These are phyloP conservation scores for Magnaporthiopsis poae DNA, from an alignment of 2,329 filamentous ascomycete genomes.

Conservation along the genomic window DNA sequence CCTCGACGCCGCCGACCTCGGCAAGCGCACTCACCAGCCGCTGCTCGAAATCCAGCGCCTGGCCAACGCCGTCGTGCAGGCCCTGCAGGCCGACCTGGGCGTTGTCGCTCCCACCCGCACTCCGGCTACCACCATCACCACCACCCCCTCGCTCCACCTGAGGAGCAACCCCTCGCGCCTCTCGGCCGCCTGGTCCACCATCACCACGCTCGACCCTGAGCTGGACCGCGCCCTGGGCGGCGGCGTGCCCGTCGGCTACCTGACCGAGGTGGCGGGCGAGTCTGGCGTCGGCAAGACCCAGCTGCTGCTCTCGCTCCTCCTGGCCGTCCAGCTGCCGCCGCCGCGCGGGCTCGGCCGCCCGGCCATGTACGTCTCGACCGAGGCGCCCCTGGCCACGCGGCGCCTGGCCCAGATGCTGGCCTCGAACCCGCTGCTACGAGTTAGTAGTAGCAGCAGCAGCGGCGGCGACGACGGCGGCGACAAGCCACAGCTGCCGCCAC, in stretches of 20 bases:
- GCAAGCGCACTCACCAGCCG: slow-evolving; percentile 74
- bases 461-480: background rate
- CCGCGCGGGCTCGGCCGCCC: slow-evolving; percentile 60
- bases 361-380: slow-evolving; percentile 91
- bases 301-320: slow-evolving; percentile 72
- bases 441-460: slow-evolving; percentile 16
- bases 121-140: background rate
- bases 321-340: slow-evolving; percentile 71
- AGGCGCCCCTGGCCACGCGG: slow-evolving; percentile 71
- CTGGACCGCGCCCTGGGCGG: slow-evolving; percentile 70
- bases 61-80: slow-evolving; percentile 54
- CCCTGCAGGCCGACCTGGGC: slow-evolving; percentile 55
- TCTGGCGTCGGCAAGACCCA: slow-evolving; percentile 94
- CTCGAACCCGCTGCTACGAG: slow-evolving; percentile 50
- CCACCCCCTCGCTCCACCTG: background rate
- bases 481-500: slow-evolving; percentile 25
- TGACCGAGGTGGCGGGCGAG: slow-evolving; percentile 87
- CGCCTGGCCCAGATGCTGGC: slow-evolving; percentile 72
- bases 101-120: slow-evolving; percentile 14
- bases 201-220: slow-evolving; percentile 69
- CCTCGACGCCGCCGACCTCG: slow-evolving; percentile 71
- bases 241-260: slow-evolving; percentile 68
- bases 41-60: slow-evolving; percentile 70
- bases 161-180: slow-evolving; percentile 28
- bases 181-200: slow-evolving; percentile 39